These are phyloP conservation scores for Mycena galericulata DNA, from an alignment of 768 basidiomycete species.

Conservation along the genomic window DNA sequence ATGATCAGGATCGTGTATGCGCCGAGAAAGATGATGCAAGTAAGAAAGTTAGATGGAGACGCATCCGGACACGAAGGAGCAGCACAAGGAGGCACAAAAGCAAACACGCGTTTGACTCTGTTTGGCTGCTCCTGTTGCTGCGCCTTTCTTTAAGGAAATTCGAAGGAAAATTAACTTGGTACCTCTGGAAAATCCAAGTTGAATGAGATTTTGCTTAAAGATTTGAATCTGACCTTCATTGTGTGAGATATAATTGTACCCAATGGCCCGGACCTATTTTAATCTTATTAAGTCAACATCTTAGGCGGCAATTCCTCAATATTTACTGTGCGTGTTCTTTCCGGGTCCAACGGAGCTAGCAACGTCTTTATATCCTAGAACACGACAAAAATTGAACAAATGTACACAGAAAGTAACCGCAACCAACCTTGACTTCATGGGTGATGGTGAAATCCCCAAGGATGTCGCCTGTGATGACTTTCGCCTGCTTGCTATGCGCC, in stretches of 20 bases:
- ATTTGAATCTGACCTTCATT: not conserved
- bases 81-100: no score
- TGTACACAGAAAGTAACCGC: not conserved
- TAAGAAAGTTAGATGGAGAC: no score
- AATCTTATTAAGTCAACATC: not conserved
- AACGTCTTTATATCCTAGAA: conserved; percentile 47
- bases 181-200: no score
- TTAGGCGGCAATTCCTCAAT: not conserved
- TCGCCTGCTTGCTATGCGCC: conserved; percentile 46
- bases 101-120: no score
- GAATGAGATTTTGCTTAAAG: no score
- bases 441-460: conserved; percentile 51
- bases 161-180: no score
- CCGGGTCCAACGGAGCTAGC: conserved; percentile 49
- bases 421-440: conserved; percentile 47
- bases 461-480: conserved; percentile 50
- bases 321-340: conserved; percentile 47
- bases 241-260: not conserved
- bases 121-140: no score
- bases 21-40: conserved; percentile 14
- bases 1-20: no score
- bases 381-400: not conserved
- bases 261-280: conserved; percentile 35
- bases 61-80: no score
- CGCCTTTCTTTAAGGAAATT: no score